phyloP scores from a whole-genome alignment of 116 monocot species.

The Posidonia oceanica region DNA sequence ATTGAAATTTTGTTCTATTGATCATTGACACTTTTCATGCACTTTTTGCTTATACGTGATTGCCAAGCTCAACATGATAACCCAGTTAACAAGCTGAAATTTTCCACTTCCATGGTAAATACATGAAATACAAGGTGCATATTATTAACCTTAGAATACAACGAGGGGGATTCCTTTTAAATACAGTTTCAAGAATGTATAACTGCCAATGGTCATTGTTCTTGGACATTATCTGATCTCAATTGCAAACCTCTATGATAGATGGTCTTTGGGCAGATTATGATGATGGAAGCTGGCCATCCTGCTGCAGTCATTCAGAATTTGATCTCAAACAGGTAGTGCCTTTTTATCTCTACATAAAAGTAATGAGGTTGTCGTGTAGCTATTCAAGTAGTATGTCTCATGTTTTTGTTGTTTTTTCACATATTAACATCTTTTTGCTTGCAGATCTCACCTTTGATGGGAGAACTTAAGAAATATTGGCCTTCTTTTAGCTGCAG shows the following conservation, averaged over 20 bases:
- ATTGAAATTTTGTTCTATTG: no score
- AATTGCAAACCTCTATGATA: conserved; percentile 14
- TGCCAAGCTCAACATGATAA: no score
- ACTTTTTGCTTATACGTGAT: no score
- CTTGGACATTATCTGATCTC: no score
- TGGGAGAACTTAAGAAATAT: conserved; percentile 53
- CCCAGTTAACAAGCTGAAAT: no score
- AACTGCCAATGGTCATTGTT: no score
- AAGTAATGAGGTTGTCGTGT: background rate
- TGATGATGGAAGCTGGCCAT: conserved; percentile 81
- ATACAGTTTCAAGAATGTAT: no score
- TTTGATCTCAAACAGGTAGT: conserved; percentile 67
- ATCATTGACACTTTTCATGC: no score
- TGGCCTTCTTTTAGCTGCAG: conserved; percentile 90
- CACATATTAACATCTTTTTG: background rate
- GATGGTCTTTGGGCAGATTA: conserved; percentile 95
- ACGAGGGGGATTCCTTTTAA: no score
- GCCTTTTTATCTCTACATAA: background rate
- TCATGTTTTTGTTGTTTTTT: background rate
- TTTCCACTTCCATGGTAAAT: no score
- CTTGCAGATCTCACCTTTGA: conserved; percentile 15
- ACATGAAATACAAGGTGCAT: no score
- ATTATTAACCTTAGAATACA: no score
- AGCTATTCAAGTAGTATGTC: background rate
- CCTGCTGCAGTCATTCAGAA: conserved; percentile 52